These are phyloP conservation scores for Exophiala xenobiotica DNA, from an alignment of 2,329 filamentous ascomycete species.

Conservation along the genomic window DNA sequence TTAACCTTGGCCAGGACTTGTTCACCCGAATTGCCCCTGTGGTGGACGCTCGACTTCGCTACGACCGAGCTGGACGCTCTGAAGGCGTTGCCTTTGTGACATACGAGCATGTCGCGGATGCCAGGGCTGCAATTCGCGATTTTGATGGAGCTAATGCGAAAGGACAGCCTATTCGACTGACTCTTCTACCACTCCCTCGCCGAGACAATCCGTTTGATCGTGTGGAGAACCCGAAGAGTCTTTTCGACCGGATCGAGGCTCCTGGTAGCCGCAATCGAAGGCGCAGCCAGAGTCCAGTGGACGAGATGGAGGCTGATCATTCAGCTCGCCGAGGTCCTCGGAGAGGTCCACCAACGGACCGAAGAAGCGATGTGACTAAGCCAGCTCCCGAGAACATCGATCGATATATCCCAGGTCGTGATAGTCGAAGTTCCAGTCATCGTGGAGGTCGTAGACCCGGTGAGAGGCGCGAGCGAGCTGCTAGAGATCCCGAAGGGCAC, in stretches of 20 bases:
- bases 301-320: conserved; percentile 38
- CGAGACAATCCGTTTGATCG: conserved; percentile 49
- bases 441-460: conserved; percentile 49
- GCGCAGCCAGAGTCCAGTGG: conserved; percentile 45
- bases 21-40: conserved; percentile 77
- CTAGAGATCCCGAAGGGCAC: conserved; percentile 38
- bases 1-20: conserved; percentile 61
- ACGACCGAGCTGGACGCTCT: conserved; percentile 85
- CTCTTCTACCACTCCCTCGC: conserved; percentile 59
- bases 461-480: conserved; percentile 38
- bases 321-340: conserved; percentile 41
- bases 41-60: conserved; percentile 66
- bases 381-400: conserved; percentile 69
- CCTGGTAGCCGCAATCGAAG: conserved; percentile 39
- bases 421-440: conserved; percentile 41
- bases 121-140: conserved; percentile 70
- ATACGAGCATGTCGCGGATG: conserved; percentile 70
- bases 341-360: conserved; percentile 40
- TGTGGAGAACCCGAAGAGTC: conserved; percentile 56
- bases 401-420: conserved; percentile 69
- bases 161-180: conserved; percentile 76
- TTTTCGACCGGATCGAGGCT: conserved; percentile 63
- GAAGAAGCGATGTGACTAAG: conserved; percentile 55
- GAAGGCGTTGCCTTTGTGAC: conserved; percentile 82
- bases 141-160: conserved; percentile 91